Evolutionary conservation across 148 eudicot species (phyloP).

Genomic region (Cornus controversa): DNA sequence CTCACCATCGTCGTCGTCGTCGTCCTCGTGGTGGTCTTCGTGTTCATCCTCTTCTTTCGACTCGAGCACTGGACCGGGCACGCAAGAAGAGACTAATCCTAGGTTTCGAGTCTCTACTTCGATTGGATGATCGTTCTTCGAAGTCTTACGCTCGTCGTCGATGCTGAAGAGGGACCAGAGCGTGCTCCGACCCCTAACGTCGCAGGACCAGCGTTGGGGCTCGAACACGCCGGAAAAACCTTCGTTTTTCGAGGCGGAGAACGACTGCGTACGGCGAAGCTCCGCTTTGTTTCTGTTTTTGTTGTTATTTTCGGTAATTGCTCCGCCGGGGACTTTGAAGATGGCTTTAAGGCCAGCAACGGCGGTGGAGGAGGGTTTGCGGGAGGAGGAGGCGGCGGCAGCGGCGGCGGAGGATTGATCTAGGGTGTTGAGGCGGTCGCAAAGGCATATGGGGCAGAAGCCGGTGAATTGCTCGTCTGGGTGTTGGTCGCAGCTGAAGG

Average conservation of each 20-base stretch:
- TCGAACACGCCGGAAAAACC: conserved; percentile 36
- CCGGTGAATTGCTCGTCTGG: conserved; percentile 80
- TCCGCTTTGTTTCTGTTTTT: conserved; percentile 41
- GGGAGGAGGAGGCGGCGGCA: conserved; percentile 36
- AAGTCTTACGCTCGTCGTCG: conserved; percentile 26
- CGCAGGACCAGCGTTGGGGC: conserved; percentile 61
- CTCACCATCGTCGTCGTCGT: conserved; percentile 22
- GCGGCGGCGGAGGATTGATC: conserved; percentile 50
- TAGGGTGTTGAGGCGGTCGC: conserved; percentile 75
- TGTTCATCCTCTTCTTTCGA: conserved; percentile 32
- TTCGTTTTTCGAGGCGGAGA: conserved; percentile 70
- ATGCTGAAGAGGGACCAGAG: conserved; percentile 37
- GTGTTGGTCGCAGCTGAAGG: conserved; percentile 78
- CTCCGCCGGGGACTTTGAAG: conserved; percentile 24
- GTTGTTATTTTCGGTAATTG: not conserved
- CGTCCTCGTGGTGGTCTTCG: conserved; percentile 4
- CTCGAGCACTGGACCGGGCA: conserved; percentile 11
- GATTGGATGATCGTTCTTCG: not conserved
- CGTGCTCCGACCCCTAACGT: conserved; percentile 49
- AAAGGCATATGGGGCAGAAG: conserved; percentile 85
- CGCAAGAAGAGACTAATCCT: conserved; percentile 14
- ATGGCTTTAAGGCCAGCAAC: conserved; percentile 46
- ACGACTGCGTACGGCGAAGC: conserved; percentile 74
- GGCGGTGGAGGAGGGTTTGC: conserved; percentile 25
- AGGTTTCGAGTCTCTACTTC: conserved; percentile 15